These are phyloP conservation scores for Russula emetica DNA, from an alignment of 768 basidiomycete genomes.

Conservation along the genomic window DNA sequence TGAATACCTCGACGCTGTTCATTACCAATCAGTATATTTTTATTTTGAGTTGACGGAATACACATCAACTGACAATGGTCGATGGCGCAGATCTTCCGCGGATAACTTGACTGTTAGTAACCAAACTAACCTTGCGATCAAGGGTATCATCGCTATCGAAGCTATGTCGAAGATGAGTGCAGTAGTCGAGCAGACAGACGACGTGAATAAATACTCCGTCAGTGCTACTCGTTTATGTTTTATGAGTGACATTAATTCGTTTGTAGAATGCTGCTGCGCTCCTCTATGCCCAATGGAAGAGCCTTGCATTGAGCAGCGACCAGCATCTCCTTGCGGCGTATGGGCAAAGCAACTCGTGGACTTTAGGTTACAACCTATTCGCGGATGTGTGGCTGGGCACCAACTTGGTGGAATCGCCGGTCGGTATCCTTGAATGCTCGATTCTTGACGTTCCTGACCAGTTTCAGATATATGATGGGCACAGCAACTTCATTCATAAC, in stretches of 20 bases:
- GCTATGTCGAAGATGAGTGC: constrained; percentile 56
- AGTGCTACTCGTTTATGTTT: constrained; percentile 7
- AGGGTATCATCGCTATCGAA: constrained; percentile 63
- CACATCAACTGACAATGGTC: constrained; percentile 4
- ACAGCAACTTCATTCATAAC: constrained; percentile 16
- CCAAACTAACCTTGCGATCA: constrained; percentile 67
- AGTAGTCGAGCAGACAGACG: constrained; percentile 24
- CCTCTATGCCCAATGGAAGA: constrained; percentile 21
- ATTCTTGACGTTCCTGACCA: neutral
- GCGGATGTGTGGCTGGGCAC: constrained; percentile 55
- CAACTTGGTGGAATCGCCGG: constrained; percentile 41
- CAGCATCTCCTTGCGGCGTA: constrained; percentile 10
- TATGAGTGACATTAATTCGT: neutral
- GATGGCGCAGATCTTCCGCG: constrained; percentile 17
- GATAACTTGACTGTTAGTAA: constrained; percentile 37
- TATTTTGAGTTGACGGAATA: constrained; percentile 46
- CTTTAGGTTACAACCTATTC: constrained; percentile 58
- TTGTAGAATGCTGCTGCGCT: neutral
- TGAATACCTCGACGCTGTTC: constrained; percentile 41
- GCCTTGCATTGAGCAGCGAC: constrained; percentile 8
- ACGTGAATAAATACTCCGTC: constrained; percentile 31
- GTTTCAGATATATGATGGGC: constrained; percentile 15
- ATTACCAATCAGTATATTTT: constrained; percentile 49
- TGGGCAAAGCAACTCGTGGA: constrained; percentile 43
- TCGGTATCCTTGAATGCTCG: constrained; percentile 2